A percentile compares a stretch with the other conserved stretches of the same genome.
These are phyloP conservation scores for Waltergamsia citrina DNA, from an alignment of 2,329 filamentous ascomycete genomes.

Conservation along the genomic window DNA sequence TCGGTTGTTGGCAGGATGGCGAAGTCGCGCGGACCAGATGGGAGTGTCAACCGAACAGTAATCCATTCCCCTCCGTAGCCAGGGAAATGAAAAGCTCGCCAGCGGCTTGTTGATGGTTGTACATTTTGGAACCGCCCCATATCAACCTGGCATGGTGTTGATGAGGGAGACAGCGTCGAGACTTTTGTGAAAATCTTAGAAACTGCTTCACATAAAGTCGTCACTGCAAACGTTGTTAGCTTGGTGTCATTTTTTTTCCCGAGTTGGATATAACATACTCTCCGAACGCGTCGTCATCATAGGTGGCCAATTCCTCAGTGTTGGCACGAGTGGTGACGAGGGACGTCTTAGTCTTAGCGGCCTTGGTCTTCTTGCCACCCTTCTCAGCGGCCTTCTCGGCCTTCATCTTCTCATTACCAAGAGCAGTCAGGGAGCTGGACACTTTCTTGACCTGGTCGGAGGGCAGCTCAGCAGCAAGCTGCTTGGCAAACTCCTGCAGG, in stretches of 20 bases:
- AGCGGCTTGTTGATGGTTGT: neutral
- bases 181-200: neutral
- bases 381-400: conserved; percentile 94
- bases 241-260: neutral
- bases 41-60: neutral
- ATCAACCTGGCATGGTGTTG: neutral
- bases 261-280: conserved; percentile 65
- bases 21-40: neutral
- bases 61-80: neutral
- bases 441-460: conserved; percentile 97
- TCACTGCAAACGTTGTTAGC: no score
- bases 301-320: conserved; percentile 62
- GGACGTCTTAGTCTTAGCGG: conserved; percentile 86
- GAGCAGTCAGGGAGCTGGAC: conserved; percentile 73
- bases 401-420: conserved; percentile 97
- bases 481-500: conserved; percentile 83
- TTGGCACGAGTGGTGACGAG: conserved; percentile 58
- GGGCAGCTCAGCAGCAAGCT: conserved; percentile 75
- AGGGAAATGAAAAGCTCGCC: neutral
- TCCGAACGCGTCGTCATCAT: conserved; percentile 73
- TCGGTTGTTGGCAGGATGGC: no score
- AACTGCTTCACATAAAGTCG: no score
- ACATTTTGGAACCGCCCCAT: neutral
- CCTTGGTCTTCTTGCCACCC: conserved; percentile 93
- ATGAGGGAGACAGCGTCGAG: neutral